Evolutionary conservation across 164 flowering plant genomes (phyloP).

Genomic region (Berberis vulgaris): DNA sequence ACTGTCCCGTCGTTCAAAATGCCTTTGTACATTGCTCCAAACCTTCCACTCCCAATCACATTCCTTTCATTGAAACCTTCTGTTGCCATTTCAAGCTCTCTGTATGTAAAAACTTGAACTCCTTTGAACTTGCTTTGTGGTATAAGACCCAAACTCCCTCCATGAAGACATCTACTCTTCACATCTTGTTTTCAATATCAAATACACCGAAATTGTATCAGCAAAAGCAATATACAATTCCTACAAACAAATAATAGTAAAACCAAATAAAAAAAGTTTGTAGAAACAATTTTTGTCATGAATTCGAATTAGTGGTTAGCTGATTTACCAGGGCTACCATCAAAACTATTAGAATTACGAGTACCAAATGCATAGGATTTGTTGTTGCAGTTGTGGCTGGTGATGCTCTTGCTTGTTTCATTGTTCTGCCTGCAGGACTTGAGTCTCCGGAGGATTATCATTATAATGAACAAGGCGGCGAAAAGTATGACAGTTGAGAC

Average conservation of each 20-base stretch:
- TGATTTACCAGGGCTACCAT: conserved; percentile 61
- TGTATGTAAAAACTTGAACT: conserved; percentile 82
- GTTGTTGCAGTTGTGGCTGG: conserved; percentile 9
- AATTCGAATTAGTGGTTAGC: not conserved
- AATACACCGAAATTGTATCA: not conserved
- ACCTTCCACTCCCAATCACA: conserved; percentile 63
- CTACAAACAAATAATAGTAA: not conserved
- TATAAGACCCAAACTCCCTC: conserved; percentile 21
- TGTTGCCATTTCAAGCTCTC: conserved; percentile 72
- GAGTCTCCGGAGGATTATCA: conserved; percentile 30
- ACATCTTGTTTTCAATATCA: conserved; percentile 29
- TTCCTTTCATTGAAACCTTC: conserved; percentile 52
- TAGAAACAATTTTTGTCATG: not conserved
- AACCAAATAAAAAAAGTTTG: not conserved
- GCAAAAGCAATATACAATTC: not conserved
- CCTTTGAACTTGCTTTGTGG: conserved; percentile 28
- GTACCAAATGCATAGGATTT: conserved; percentile 24
- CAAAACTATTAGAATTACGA: conserved; percentile 22
- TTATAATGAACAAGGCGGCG: conserved; percentile 24
- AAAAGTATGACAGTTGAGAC: conserved; percentile 30
- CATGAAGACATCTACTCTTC: conserved; percentile 47
- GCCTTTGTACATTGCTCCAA: conserved; percentile 68
- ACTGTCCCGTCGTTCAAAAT: conserved; percentile 60
- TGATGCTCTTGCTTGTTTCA: conserved; percentile 9
- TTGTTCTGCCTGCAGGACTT: conserved; percentile 17